These are phyloP conservation scores for Candida pseudoglaebosa DNA, from an alignment of 805 yeast genomes.

Conservation along the genomic window DNA sequence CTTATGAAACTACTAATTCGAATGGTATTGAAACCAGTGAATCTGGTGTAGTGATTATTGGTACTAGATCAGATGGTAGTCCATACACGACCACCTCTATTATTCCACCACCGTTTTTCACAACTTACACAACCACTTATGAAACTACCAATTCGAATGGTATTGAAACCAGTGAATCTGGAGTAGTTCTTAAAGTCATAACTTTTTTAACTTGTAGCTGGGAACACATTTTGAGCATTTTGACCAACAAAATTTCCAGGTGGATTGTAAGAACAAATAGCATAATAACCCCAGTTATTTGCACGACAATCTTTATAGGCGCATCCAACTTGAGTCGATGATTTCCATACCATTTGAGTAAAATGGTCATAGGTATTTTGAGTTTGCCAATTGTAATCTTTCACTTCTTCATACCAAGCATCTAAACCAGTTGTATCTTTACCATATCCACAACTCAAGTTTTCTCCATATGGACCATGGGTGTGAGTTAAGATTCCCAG, in stretches of 20 bases:
- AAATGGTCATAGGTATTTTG: slow-evolving; percentile 40
- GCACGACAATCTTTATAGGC: slow-evolving; percentile 57
- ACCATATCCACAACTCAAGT: slow-evolving; percentile 33
- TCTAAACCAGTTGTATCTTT: slow-evolving; percentile 25
- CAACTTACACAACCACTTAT: no score
- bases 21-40: no score
- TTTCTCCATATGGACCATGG: slow-evolving; percentile 35
- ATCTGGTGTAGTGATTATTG: no score
- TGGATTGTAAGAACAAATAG: slow-evolving; percentile 32
- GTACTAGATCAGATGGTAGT: no score
- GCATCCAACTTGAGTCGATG: slow-evolving; percentile 63
- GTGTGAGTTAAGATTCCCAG: slow-evolving; percentile 35
- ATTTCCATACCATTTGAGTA: slow-evolving; percentile 76
- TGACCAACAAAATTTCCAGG: slow-evolving; percentile 33
- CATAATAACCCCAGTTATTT: slow-evolving; percentile 28
- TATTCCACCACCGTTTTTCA: no score
- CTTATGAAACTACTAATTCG: no score
- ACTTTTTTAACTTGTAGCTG: slow-evolving; percentile 7
- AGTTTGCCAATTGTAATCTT: slow-evolving; percentile 20
- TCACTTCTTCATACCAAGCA: slow-evolving; percentile 37
- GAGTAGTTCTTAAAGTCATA: background rate
- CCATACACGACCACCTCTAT: no score
- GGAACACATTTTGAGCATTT: slow-evolving; percentile 24
- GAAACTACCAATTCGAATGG: no score
- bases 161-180: no score